Evolutionary conservation across 768 basidiomycete genomes (phyloP).

Genomic region (Kwoniella heveanensis): DNA sequence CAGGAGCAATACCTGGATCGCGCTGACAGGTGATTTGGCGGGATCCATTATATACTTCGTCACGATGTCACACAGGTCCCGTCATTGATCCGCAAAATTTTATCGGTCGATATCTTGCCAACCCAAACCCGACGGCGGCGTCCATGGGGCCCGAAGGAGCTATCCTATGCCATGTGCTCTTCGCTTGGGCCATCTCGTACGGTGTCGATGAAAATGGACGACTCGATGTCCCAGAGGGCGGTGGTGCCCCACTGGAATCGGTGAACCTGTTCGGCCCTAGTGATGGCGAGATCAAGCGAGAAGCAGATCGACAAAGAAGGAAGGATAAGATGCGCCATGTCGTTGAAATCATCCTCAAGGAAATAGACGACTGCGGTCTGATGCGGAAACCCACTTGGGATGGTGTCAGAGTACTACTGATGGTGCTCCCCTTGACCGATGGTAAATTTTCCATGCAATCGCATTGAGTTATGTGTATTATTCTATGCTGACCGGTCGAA

Average conservation of each 20-base stretch:
- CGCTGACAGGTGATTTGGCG: no score
- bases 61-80: slow-evolving; percentile 65
- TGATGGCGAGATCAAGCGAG: slow-evolving; percentile 60
- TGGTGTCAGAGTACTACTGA: slow-evolving; percentile 74
- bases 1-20: no score
- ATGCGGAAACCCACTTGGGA: slow-evolving; percentile 83
- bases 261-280: slow-evolving; percentile 26
- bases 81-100: slow-evolving; percentile 82
- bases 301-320: slow-evolving; percentile 32
- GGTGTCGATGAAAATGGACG: slow-evolving; percentile 79
- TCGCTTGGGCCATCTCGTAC: slow-evolving; percentile 86
- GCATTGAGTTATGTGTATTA: no score
- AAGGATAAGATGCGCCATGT: slow-evolving; percentile 63
- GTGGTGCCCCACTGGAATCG: slow-evolving; percentile 24
- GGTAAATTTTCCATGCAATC: slow-evolving; percentile 64
- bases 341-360: slow-evolving; percentile 72
- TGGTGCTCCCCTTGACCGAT: slow-evolving; percentile 79
- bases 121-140: slow-evolving; percentile 59
- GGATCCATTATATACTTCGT: no score
- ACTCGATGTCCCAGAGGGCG: slow-evolving; percentile 57
- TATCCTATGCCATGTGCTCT: slow-evolving; percentile 75
- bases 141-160: slow-evolving; percentile 70
- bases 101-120: slow-evolving; percentile 62
- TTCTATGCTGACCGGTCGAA: not conserved
- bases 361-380: slow-evolving; percentile 77